Percentiles rank a stretch among this genome's conserved stretches.
Conservation (phyloP, 2,329 filamentous ascomycete species). For the Curvularia sp. region DNA sequence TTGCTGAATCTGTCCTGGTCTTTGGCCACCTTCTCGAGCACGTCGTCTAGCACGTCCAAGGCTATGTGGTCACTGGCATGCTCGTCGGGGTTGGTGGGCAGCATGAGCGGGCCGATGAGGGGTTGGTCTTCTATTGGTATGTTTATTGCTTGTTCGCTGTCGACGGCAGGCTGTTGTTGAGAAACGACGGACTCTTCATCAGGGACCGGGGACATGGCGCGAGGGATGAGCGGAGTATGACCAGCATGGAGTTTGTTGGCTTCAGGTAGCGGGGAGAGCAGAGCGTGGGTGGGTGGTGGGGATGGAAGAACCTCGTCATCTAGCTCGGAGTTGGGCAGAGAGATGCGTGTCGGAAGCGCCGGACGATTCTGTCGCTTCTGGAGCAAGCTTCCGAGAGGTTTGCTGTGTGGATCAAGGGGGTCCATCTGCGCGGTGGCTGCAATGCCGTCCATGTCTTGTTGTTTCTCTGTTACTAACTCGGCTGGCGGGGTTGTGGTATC, state of each 20-base stretch:
- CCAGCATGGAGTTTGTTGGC: constrained; percentile 48
- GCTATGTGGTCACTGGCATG: constrained; percentile 41
- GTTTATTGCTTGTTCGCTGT: constrained; percentile 21
- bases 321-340: constrained; percentile 30
- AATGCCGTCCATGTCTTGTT: constrained; percentile 24
- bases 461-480: constrained; percentile 38
- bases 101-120: constrained; percentile 42
- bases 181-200: constrained; percentile 14
- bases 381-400: constrained; percentile 29
- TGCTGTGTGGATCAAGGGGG: constrained; percentile 10
- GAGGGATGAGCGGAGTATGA: constrained; percentile 46
- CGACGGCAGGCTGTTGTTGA: constrained; percentile 15
- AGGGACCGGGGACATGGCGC: constrained; percentile 24
- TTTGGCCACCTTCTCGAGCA: constrained; percentile 38
- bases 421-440: constrained; percentile 13
- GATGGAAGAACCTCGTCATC: constrained; percentile 40
- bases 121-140: constrained; percentile 34
- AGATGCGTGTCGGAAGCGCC: constrained; percentile 33
- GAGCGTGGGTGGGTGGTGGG: constrained; percentile 42
- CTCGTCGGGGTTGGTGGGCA: constrained; percentile 44
- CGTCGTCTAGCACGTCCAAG: constrained; percentile 37
- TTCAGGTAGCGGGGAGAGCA: constrained; percentile 45
- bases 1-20: constrained; percentile 29
- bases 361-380: constrained; percentile 36
- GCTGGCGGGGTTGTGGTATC: constrained; percentile 43